Base-by-base conservation (phyloP, 2,329 filamentous ascomycete genomes). In the Ophiostoma pallidulum region DNA sequence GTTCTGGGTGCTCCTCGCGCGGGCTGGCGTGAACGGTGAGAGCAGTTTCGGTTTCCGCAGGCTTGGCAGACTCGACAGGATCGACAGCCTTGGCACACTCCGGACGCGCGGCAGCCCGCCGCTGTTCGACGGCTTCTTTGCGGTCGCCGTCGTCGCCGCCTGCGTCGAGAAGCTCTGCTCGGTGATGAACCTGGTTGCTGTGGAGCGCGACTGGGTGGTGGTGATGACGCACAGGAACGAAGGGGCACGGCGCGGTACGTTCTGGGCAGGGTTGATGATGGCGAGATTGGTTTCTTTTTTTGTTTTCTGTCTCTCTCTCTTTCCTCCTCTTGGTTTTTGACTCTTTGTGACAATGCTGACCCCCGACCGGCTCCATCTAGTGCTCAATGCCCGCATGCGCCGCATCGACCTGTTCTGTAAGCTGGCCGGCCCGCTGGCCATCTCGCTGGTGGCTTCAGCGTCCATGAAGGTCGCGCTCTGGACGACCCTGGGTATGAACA, bases 131-230 rank as follows among this genome's bases (percentile, higher is more conserved):
- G 24, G 41, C 9, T 50, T 69, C 13, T 62, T 74, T 33, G 59
- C 57, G 0, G 28, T 62, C 0, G 48, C 70, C 3, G 68, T 74
- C 0, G 16, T 76, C 0, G 63, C 86, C 38, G 80, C 81, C 1
- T 84, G 82, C 48, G 57, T 82, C 1, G 85, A 89, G 62, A 89
- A 88, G 59, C 62, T 86, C 8, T 71, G 69, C 13, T 71, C 79
- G 1, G 70, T 81, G 6, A 71, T 78, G 60, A 88, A 87, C 58
- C 69, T 77, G 0, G 75, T 88, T 1, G 70, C 84, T 0, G 72
- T 89, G 0, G 84, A 88, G 60, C 69, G 79, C 56, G 84, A 89
- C 56, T 87, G 84, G 83, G 72, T 78, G 4, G 69, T 78, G 0
- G 66, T 77, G 8, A 64, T 78, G 9, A 68, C 73, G 1, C 64